Evolutionary conservation across 2,329 filamentous ascomycete genomes (phyloP).

Genomic region (Dryadomyces quercus-mongolicae): DNA sequence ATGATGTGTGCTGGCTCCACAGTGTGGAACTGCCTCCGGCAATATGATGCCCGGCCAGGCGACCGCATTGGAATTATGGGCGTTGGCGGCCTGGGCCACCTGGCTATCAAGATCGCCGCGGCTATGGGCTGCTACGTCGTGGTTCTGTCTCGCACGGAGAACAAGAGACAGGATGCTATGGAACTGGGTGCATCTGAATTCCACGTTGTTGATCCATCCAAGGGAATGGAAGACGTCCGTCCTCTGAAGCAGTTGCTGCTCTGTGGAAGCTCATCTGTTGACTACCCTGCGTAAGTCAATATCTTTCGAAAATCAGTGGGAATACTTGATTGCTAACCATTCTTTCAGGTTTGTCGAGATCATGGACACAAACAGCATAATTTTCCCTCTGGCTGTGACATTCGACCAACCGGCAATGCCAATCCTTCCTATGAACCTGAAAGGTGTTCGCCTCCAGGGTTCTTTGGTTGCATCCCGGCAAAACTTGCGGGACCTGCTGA

Average conservation of each 20-base stretch:
- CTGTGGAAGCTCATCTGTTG: not conserved
- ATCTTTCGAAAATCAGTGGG: too few species aligned
- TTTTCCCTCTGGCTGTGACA: not conserved
- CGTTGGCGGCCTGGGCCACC: not conserved
- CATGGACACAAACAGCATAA: not conserved
- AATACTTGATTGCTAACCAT: not conserved
- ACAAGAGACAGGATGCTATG: not conserved
- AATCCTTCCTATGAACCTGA: not conserved
- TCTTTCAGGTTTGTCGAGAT: not conserved
- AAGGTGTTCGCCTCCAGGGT: not conserved
- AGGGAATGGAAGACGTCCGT: not conserved
- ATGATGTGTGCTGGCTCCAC: not conserved
- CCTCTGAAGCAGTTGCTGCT: not conserved
- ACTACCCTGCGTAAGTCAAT: not conserved
- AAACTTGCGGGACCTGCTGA: not conserved
- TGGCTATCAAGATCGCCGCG: not conserved
- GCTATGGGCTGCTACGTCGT: not conserved
- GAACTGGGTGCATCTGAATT: not conserved
- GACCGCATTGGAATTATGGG: not conserved
- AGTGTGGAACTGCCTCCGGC: not conserved
- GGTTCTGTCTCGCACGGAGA: not conserved
- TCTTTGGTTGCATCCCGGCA: not conserved
- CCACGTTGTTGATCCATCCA: not conserved
- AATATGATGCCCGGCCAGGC: not conserved
- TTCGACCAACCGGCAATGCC: not conserved